phyloP scores from a whole-genome alignment of 2,329 filamentous ascomycete genomes.

The Zasmidium citrigriseum region DNA sequence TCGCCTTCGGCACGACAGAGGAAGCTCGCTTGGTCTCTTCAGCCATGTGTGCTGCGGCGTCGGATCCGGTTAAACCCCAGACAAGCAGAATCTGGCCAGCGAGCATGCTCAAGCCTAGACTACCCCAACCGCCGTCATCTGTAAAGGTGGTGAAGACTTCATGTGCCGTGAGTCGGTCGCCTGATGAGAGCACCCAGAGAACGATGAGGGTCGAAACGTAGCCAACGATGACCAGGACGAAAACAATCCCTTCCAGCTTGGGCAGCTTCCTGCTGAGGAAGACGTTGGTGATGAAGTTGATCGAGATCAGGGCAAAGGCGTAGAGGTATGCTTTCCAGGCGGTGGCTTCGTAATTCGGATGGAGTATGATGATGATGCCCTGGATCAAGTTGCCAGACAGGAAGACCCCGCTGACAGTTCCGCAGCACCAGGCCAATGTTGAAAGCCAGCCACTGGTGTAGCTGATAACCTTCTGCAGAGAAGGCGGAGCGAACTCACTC shows the following conservation, averaged over 20 bases:
- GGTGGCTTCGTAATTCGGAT: conserved; percentile 7
- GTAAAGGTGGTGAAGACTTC: conserved; percentile 30
- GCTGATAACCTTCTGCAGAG: conserved; percentile 28
- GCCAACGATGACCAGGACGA: conserved; percentile 23
- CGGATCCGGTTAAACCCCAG: conserved; percentile 7
- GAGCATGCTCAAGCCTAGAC: conserved; percentile 24
- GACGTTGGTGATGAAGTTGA: conserved; percentile 17
- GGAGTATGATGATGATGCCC: conserved; percentile 3
- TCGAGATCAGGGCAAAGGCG: conserved; percentile 7
- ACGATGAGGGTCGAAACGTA: conserved; percentile 23
- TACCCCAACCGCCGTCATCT: conserved; percentile 22
- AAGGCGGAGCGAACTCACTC: conserved; percentile 28
- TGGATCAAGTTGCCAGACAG: conserved; percentile 26
- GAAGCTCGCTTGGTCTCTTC: conserved; percentile 16
- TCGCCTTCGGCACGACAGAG: conserved; percentile 25
- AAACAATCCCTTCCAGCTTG: conserved; percentile 21
- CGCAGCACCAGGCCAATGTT: conserved; percentile 52
- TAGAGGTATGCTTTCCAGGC: conserved; percentile 21
- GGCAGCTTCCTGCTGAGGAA: conserved; percentile 22
- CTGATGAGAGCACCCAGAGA: conserved; percentile 16
- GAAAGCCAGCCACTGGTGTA: conserved; percentile 48
- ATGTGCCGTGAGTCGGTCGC: conserved; percentile 24
- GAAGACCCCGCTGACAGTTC: conserved; percentile 49
- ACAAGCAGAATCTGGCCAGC: conserved; percentile 22
- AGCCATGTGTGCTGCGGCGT: conserved; percentile 16